Percentiles rank a stretch among this genome's conserved stretches.
phyloP scores from a whole-genome alignment of 345 rosid species.

The Moricandia moricandioides region DNA sequence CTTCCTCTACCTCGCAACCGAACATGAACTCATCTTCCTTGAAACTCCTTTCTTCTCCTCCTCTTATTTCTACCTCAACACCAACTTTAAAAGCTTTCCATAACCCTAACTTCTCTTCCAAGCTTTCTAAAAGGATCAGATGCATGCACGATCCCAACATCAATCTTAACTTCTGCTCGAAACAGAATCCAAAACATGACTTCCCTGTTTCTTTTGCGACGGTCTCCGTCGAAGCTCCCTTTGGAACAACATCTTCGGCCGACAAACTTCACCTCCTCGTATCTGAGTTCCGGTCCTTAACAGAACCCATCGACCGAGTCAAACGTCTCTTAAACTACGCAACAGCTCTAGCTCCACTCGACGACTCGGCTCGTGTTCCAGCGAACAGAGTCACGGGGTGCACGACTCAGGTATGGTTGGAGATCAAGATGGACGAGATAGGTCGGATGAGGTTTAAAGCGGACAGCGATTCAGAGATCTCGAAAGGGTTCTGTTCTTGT shows the following conservation, averaged over 20 bases:
- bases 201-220: slow-evolving; percentile 26
- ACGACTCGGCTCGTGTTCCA: slow-evolving; percentile 58
- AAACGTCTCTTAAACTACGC: slow-evolving; percentile 78
- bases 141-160: slow-evolving; percentile 13
- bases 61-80: slow-evolving; percentile 10
- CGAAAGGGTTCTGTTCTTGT: slow-evolving; percentile 74
- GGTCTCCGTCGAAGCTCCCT: slow-evolving; percentile 9
- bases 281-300: slow-evolving; percentile 56
- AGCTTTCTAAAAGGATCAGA: background rate
- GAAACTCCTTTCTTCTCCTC: slow-evolving; percentile 11
- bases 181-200: background rate
- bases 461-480: slow-evolving; percentile 89
- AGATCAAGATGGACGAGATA: slow-evolving; percentile 45
- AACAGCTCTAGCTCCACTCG: slow-evolving; percentile 51
- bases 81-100: background rate
- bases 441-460: slow-evolving; percentile 70
- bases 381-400: slow-evolving; percentile 71
- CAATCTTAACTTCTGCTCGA: slow-evolving; percentile 7
- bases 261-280: slow-evolving; percentile 50
- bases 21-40: slow-evolving; percentile 31
- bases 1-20: slow-evolving; percentile 5
- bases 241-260: slow-evolving; percentile 17
- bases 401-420: slow-evolving; percentile 89
- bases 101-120: background rate
- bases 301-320: slow-evolving; percentile 76